phyloP scores from a whole-genome alignment of 169 alveolate genomes.

The Sarcocystis neurona region DNA sequence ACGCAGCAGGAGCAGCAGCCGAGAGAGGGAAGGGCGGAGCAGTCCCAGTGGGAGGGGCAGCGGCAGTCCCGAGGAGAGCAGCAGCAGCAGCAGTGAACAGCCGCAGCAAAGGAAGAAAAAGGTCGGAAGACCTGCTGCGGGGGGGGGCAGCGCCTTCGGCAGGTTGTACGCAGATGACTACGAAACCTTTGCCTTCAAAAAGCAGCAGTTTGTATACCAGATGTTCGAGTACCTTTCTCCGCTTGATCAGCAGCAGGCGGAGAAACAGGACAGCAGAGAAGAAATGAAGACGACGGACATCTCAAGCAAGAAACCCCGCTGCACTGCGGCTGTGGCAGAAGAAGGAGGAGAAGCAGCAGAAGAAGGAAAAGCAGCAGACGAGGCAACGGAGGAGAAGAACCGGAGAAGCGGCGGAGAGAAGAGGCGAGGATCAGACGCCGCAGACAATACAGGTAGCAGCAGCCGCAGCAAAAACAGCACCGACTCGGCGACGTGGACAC shows the following conservation, averaged over 20 bases:
- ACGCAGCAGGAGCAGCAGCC: too few relatives aligned
- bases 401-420: constrained; percentile 2
- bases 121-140: too few relatives aligned
- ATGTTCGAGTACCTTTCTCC: background rate
- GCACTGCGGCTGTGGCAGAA: background rate
- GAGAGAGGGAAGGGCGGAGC: too few relatives aligned
- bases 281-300: background rate
- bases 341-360: background rate
- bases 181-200: background rate
- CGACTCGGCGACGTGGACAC: too few relatives aligned
- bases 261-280: background rate
- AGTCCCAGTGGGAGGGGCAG: too few relatives aligned
- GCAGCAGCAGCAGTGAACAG: too few relatives aligned
- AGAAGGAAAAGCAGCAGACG: background rate
- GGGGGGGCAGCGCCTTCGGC: constrained; percentile 43
- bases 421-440: background rate
- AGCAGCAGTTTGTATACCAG: constrained; percentile 32
- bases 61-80: too few relatives aligned
- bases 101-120: too few relatives aligned
- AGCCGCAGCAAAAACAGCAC: background rate
- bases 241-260: constrained; percentile 40
- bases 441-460: background rate
- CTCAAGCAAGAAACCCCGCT: too few relatives aligned
- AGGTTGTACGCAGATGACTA: constrained; percentile 55
- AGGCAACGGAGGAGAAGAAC: background rate